Evolutionary conservation across 208 protist species (phyloP).

Genomic region (Porcisia hertigi): DNA sequence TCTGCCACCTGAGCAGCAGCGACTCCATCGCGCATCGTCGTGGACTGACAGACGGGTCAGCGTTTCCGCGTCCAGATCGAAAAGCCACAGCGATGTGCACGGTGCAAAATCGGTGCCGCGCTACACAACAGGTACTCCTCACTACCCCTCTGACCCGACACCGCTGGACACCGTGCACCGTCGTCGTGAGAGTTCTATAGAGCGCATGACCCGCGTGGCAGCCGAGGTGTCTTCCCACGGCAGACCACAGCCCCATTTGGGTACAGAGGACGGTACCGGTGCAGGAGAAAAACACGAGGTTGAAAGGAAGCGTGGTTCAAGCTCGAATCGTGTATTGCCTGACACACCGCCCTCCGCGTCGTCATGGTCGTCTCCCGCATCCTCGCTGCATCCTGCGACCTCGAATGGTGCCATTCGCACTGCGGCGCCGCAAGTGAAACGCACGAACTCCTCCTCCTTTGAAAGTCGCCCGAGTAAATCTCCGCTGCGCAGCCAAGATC

Average conservation of each 20-base stretch:
- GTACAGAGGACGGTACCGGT: not conserved
- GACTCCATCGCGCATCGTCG: not conserved
- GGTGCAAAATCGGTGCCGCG: not conserved
- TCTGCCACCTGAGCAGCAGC: not conserved
- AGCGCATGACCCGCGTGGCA: constrained; percentile 19
- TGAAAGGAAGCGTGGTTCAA: not conserved
- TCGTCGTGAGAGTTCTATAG: not conserved
- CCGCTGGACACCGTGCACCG: not conserved
- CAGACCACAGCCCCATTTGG: not conserved
- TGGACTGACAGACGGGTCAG: not conserved
- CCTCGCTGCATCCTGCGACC: not conserved
- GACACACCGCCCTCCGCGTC: not conserved
- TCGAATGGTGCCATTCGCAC: not conserved
- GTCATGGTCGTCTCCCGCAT: not conserved
- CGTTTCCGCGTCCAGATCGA: constrained; percentile 1
- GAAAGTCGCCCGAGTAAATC: not conserved
- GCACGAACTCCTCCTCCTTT: not conserved
- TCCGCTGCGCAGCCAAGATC: not conserved
- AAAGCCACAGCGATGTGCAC: constrained; percentile 1
- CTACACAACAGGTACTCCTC: not conserved
- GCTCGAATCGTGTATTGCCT: not conserved
- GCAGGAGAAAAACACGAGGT: not conserved
- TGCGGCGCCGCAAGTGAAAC: not conserved
- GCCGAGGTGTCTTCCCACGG: not conserved
- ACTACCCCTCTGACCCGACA: not conserved